phyloP scores from a whole-genome alignment of 1,284 basidiomycete genomes.

The Gymnopus androsaceus region DNA sequence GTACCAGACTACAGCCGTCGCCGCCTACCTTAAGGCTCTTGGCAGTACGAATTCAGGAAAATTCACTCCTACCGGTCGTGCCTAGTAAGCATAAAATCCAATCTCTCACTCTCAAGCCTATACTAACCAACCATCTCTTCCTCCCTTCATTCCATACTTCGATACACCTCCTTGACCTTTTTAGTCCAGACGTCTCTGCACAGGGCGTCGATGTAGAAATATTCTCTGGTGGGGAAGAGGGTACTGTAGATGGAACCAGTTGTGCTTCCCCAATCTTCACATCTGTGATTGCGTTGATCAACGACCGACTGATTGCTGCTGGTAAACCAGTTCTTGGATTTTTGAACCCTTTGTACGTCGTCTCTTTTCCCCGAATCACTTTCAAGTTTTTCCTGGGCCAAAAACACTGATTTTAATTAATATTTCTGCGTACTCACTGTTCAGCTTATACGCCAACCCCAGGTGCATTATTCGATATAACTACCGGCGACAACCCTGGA shows the following conservation, averaged over 20 bases:
- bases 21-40: conserved; percentile 33
- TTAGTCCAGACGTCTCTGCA: too few relatives aligned
- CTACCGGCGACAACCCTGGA: neutral
- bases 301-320: conserved; percentile 37
- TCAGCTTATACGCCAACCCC: conserved; percentile 32
- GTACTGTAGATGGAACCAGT: conserved; percentile 37
- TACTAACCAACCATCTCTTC: too few relatives aligned
- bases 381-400: conserved; percentile 30
- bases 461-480: neutral
- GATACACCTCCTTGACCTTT: too few relatives aligned
- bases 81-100: conserved; percentile 43
- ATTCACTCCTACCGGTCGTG: conserved; percentile 42
- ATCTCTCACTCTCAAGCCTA: too few relatives aligned
- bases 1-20: conserved; percentile 35
- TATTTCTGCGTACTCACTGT: neutral
- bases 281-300: conserved; percentile 41
- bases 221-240: too few relatives aligned
- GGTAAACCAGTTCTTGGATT: conserved; percentile 42
- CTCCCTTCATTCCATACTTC: conserved; percentile 30
- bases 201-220: too few relatives aligned
- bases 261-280: conserved; percentile 42
- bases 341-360: conserved; percentile 39
- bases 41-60: conserved; percentile 29
- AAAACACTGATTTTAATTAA: too few relatives aligned
- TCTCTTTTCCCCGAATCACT: conserved; percentile 36